Base-by-base conservation (phyloP, 2,329 filamentous ascomycete species). In the Cladosporium sp. region DNA sequence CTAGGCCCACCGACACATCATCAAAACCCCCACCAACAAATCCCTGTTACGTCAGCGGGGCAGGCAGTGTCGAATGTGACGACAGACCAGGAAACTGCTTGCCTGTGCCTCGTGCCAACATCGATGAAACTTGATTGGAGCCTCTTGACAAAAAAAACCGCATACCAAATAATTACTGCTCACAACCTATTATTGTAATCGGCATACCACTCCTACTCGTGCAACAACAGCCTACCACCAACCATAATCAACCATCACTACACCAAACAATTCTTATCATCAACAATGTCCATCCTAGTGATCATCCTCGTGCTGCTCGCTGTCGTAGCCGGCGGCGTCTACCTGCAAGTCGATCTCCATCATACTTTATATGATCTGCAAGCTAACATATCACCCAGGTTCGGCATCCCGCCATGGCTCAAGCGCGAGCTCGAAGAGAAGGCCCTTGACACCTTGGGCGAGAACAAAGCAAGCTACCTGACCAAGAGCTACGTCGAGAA, bases 361-460 rank as follows among this genome's bases (percentile, higher is more conserved):
- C 24, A 26, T 60, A 12, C n/a, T 41, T 41, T 4, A 28, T 60
- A 14, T 38, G 18, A 59, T 60, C 58, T 26, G 58, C 32, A 28
- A 24, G 36, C 34, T 58, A 21, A 58, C 55, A 38, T n/a, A 26
- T n/a, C 7, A 28, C 4, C 18, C 65, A 73, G 71, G 64, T 82
- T 83, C 72, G 82, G 82, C 57, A 80, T 84, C 62, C 80, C 82
- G 2, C 78, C 79, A 0, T 78, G 81, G 67, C 69, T 80, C 65
- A 83, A 84, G 74, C 79, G 80, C 65, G 76, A 79, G 68, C 73
- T 83, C 68, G 80, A 84, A 69, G 75, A 78, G 34, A 75, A 79
- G 64, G 82, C 81, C 4, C 75, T 84, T 47, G 75, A 82, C 69
- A 82, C 81, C n/a, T 83, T 84, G 81, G 82, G 82, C 67, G 81